phyloP scores from a whole-genome alignment of 2,329 filamentous ascomycete species.

The Chrysoporthe austroafricana region DNA sequence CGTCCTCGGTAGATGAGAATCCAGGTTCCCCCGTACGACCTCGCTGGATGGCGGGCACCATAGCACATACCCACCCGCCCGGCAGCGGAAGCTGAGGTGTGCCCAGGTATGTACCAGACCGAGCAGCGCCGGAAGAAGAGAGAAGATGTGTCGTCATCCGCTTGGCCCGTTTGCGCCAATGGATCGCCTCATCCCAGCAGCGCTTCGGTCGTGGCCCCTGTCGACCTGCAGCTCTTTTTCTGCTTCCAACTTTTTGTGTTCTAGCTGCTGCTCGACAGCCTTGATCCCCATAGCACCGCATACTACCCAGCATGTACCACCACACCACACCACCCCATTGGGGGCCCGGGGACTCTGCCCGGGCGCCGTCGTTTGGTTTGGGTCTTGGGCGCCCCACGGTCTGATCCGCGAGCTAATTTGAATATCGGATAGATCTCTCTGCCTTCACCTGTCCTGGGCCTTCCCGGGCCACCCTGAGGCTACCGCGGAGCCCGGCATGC shows the following conservation, averaged over 20 bases:
- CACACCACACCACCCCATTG: no score
- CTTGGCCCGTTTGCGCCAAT: slow-evolving; percentile 7
- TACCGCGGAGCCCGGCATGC: neutral
- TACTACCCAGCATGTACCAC: no score
- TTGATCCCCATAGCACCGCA: no score
- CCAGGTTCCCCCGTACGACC: neutral
- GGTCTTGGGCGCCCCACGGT: no score
- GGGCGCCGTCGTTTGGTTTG: no score
- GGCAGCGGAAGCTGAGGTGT: neutral
- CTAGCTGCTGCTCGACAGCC: neutral
- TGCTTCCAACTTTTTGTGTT: neutral
- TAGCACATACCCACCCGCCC: neutral
- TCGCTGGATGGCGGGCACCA: neutral
- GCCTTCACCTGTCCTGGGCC: no score
- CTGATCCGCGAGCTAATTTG: no score
- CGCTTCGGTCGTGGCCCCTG: neutral
- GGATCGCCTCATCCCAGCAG: neutral
- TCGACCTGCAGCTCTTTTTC: neutral
- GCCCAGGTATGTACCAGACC: neutral
- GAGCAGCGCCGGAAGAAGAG: no score
- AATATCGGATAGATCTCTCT: no score
- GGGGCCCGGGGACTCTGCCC: neutral
- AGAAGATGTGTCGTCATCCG: slow-evolving; percentile 5
- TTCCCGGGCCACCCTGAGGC: no score
- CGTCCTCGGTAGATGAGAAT: neutral